Evolutionary conservation across 108 stramenopile genomes (phyloP).

Genomic region (Craspedostauros australis): DNA sequence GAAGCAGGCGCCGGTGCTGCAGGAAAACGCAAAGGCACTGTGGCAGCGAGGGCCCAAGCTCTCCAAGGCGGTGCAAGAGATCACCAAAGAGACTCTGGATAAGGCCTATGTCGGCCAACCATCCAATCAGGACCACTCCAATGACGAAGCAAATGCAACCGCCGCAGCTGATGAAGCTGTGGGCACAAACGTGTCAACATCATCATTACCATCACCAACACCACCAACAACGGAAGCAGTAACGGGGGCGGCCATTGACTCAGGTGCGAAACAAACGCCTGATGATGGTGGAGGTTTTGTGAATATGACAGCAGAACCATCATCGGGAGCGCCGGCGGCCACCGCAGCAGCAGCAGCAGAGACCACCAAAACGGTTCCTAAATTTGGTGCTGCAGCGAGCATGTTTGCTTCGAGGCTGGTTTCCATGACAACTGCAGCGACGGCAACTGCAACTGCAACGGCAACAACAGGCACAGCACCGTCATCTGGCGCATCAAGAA

Average conservation of each 20-base stretch:
- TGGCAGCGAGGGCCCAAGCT: slow-evolving; percentile 7
- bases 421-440: background rate
- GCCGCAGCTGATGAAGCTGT: background rate
- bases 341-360: background rate
- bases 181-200: background rate
- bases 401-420: background rate
- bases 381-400: background rate
- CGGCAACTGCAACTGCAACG: background rate
- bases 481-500: too few relatives aligned
- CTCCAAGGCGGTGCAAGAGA: slow-evolving; percentile 1
- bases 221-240: background rate
- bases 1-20: slow-evolving; percentile 15
- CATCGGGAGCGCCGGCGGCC: background rate
- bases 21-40: slow-evolving; percentile 20
- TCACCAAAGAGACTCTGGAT: slow-evolving; percentile 4
- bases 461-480: too few relatives aligned
- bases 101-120: slow-evolving; percentile 1
- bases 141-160: background rate
- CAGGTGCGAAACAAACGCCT: too few relatives aligned
- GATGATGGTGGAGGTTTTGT: too few relatives aligned
- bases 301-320: too few relatives aligned
- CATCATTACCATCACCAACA: background rate
- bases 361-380: background rate
- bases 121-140: background rate
- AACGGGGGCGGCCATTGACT: too few relatives aligned